phyloP scores from a whole-genome alignment of 768 basidiomycete species.

The Dentipellis sp. region DNA sequence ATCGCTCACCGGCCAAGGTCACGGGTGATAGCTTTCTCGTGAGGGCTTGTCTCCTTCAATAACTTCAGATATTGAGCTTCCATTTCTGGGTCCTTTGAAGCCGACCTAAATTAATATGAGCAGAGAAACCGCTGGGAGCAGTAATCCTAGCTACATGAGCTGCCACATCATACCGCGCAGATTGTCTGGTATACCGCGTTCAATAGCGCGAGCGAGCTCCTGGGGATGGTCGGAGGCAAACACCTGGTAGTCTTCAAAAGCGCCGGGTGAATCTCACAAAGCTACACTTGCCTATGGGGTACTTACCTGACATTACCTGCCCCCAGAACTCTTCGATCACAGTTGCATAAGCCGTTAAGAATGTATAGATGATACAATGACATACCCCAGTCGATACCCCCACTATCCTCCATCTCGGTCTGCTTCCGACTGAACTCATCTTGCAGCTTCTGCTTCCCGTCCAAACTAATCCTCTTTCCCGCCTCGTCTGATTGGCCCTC shows the following conservation, averaged over 20 bases:
- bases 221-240: slow-evolving; percentile 77
- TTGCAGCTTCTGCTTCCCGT: slow-evolving; percentile 63
- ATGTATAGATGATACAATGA: slow-evolving; percentile 7
- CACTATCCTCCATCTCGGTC: slow-evolving; percentile 33
- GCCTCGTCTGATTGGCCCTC: slow-evolving; percentile 30
- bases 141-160: slow-evolving; percentile 52
- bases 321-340: slow-evolving; percentile 81
- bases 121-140: background rate
- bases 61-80: slow-evolving; percentile 77
- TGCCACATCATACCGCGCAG: slow-evolving; percentile 96
- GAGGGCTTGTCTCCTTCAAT: slow-evolving; percentile 74
- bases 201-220: slow-evolving; percentile 81
- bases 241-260: slow-evolving; percentile 64
- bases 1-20: slow-evolving; percentile 70
- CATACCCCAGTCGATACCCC: slow-evolving; percentile 71
- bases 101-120: slow-evolving; percentile 47
- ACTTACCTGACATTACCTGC: slow-evolving; percentile 74
- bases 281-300: background rate
- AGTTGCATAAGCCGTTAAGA: background rate
- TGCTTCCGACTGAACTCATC: slow-evolving; percentile 69
- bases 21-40: slow-evolving; percentile 90
- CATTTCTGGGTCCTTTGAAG: slow-evolving; percentile 83
- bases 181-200: slow-evolving; percentile 81
- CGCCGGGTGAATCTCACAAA: background rate
- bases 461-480: slow-evolving; percentile 39